Base-by-base conservation (phyloP, 2,329 filamentous ascomycete species). In the Colletotrichum filicis region DNA sequence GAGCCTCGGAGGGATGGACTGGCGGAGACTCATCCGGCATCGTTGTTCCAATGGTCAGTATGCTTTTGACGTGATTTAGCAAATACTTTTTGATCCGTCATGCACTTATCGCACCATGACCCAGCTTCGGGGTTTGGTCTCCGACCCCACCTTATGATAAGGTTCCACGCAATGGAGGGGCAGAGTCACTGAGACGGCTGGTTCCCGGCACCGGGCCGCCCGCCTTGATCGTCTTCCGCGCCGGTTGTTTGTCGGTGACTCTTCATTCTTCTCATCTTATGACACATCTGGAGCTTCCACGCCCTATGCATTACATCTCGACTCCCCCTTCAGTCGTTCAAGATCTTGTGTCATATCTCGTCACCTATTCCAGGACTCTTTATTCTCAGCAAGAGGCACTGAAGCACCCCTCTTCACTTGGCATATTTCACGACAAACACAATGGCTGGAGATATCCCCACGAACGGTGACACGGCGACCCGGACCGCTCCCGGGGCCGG, bases 41-140 rank as follows among this genome's bases (percentile, higher is more conserved):
- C 19, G 37, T 42, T 46, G 9, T 68, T n/a, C 65, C 59, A 67
- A 68, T 72, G 14, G 30, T 22, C 59, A 19, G 58, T 24, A 49
- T 19, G 65, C 52, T 63, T 24, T 65, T 63, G 59, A 65, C 60
- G 57, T 73, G 73, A 73, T 66, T 49, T 56, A 56, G 30, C 30
- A 63, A 59, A 63, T 42, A 72, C n/a, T 56, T 60, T 26, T 55
- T 32, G 30, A 57, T 24, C 55, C n/a, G 28, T 11, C 66, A 69
- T 74, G 73, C 66, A 70, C 35, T 64, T 32, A 65, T 70, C 60
- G 62, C 73, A 57, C 66, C 70, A 74, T 62, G 70, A 68, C 71
- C 73, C 73, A 74, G 61, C 57, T 73, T 70, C 70, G 60, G 66
- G 60, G 26, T 73, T 70, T 73, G 66, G 30, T 69, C 19, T 57